phyloP scores from a whole-genome alignment of 2,329 filamentous ascomycete genomes.

The Coleophoma crateriformis region DNA sequence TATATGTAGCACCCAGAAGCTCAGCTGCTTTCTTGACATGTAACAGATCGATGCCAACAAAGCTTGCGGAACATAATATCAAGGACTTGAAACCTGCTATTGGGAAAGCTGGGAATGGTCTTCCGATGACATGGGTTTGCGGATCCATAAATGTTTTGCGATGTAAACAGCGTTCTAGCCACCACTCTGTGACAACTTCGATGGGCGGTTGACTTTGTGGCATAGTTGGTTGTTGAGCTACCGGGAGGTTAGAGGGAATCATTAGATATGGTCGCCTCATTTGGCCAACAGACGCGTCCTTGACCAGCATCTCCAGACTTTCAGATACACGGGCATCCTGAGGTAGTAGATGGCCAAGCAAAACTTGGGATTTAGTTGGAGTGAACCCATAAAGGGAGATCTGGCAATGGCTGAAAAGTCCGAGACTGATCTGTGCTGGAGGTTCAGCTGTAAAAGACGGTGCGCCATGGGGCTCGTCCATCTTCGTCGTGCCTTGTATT shows the following conservation, averaged over 20 bases:
- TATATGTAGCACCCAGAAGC: constrained; percentile 75
- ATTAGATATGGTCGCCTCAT: constrained; percentile 28
- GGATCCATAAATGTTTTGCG: constrained; percentile 68
- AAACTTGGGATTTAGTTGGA: constrained; percentile 28
- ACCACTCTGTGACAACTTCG: constrained; percentile 76
- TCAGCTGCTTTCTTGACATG: constrained; percentile 74
- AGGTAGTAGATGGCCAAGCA: constrained; percentile 28
- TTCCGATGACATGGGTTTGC: constrained; percentile 64
- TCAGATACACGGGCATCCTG: constrained; percentile 25
- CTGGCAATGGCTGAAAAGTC: constrained; percentile 35
- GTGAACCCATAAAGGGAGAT: constrained; percentile 38
- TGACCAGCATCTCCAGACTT: constrained; percentile 12
- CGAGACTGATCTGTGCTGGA: constrained; percentile 11
- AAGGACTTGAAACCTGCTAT: constrained; percentile 66
- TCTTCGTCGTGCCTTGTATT: neutral
- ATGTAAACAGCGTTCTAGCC: constrained; percentile 83
- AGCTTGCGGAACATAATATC: constrained; percentile 74
- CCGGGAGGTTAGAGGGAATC: constrained; percentile 36
- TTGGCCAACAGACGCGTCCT: neutral
- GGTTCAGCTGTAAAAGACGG: constrained; percentile 10
- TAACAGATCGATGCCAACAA: constrained; percentile 76
- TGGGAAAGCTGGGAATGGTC: constrained; percentile 67
- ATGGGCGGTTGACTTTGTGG: constrained; percentile 30
- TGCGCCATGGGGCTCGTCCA: neutral
- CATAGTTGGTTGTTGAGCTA: constrained; percentile 22